phyloP scores from a whole-genome alignment of 345 rosid genomes.

The Punica granatum region DNA sequence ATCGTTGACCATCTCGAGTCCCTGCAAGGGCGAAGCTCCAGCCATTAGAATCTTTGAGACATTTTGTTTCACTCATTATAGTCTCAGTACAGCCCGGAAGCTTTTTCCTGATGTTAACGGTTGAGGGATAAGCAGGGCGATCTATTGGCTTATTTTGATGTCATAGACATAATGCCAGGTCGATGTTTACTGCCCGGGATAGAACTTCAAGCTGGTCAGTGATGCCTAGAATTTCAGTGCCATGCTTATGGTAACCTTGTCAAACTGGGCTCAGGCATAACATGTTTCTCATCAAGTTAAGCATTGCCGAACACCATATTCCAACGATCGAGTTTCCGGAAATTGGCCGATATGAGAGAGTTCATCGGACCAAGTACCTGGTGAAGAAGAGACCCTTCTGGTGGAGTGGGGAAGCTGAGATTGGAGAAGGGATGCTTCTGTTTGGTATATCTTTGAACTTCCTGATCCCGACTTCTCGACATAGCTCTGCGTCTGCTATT shows the following conservation, averaged over 20 bases:
- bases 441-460: slow-evolving; percentile 79
- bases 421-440: slow-evolving; percentile 93
- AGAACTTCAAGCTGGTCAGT: too few relatives aligned
- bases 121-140: background rate
- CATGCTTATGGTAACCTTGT: too few relatives aligned
- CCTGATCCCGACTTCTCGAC: slow-evolving; percentile 82
- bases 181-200: background rate
- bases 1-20: slow-evolving; percentile 81
- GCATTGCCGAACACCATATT: background rate
- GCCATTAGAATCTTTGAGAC: background rate
- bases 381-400: slow-evolving; percentile 97
- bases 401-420: slow-evolving; percentile 88
- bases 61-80: background rate
- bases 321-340: background rate
- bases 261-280: background rate
- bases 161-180: background rate
- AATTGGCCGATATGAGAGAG: background rate
- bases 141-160: too few relatives aligned
- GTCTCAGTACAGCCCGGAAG: background rate
- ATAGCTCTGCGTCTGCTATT: slow-evolving; percentile 74
- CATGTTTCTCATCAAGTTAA: background rate
- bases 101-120: background rate
- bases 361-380: slow-evolving; percentile 25
- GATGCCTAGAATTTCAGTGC: background rate
- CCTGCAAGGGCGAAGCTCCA: slow-evolving; percentile 24